Conservation (phyloP, 2,329 filamentous ascomycete species). For the Trichoderma sp. region DNA sequence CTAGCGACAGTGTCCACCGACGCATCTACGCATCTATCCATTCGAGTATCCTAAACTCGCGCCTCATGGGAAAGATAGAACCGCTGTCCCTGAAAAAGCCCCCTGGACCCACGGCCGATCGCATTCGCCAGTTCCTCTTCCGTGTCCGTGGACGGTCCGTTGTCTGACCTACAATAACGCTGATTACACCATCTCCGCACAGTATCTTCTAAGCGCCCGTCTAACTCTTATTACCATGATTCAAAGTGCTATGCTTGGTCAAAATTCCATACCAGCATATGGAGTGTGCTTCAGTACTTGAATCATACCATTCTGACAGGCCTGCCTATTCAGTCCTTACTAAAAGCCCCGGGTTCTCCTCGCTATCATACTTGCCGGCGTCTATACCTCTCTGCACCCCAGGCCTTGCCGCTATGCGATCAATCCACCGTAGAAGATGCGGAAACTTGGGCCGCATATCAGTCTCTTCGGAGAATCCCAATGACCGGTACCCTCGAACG, state of each 20-base stretch:
- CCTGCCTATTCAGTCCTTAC: background rate
- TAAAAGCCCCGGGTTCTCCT: background rate
- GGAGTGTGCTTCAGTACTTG: background rate
- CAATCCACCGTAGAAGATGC: slow-evolving; percentile 14
- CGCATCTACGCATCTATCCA: background rate
- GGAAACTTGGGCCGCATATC: background rate
- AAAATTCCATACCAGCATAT: background rate
- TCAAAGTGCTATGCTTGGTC: background rate
- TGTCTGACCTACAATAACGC: background rate
- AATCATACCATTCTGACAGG: background rate
- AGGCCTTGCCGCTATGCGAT: background rate
- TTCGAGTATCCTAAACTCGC: background rate
- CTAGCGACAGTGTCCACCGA: background rate
- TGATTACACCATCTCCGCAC: slow-evolving; percentile 8
- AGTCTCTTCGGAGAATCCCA: background rate
- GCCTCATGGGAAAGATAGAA: background rate
- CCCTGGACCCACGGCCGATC: slow-evolving; percentile 21
- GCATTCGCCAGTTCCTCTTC: background rate
- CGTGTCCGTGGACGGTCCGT: background rate
- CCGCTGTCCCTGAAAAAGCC: background rate
- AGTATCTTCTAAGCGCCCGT: background rate
- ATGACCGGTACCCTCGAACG: background rate
- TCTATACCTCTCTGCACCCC: slow-evolving; percentile 3
- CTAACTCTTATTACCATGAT: background rate
- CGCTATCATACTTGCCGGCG: background rate